Evolutionary conservation across 2,329 filamentous ascomycete genomes (phyloP), one percentile per base, ranked within the genome.

Genomic region (Diplodia intermedia): DNA sequence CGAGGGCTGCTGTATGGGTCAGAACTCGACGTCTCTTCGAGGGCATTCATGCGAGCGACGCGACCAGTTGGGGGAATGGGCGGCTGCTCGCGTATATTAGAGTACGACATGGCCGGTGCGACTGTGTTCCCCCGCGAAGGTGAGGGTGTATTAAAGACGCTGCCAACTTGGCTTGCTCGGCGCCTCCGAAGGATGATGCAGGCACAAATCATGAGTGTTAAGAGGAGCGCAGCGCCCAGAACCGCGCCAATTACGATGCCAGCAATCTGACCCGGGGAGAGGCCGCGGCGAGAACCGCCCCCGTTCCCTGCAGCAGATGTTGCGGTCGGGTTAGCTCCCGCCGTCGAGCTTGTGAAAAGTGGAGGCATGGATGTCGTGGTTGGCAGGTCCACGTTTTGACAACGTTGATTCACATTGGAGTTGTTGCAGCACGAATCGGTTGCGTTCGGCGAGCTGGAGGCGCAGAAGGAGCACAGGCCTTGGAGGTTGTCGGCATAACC

Each of bases 341-440:
- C 86, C 11, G 89, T 89, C 12, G 90, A 86, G 15, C 89, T 88
- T 1, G 85, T 82, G 68, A 88, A 85, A 5, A 89, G 79, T 4
- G 85, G 84, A n/a, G 83, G 82, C 71, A 89, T 80, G 3, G 86
- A 84, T 18, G 84, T 82, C 57, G 93, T 90, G 0, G 88, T 88
- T 0, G 95, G 95, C 7, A 99, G 83, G 31, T 86, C 83, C n/a
- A 99, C 91, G 62, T 87, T 87, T 61, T 86, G 81, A 78, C 95
- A 99, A 71, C 89, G 87, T 31, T 82, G 81, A 69, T 92, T 86
- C n/a, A 90, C 89, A 70, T 93, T 85, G 5, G 94, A 89, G 73
- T 89, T 93, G 75, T 93, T 90, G 79, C 95, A 99, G 83, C 95
- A 99, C 3, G 94, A 96, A 78, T 98, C 94, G 62, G 94, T 98